Conservation (phyloP, 345 rosid genomes). For the Rhodomyrtus tomentosa region DNA sequence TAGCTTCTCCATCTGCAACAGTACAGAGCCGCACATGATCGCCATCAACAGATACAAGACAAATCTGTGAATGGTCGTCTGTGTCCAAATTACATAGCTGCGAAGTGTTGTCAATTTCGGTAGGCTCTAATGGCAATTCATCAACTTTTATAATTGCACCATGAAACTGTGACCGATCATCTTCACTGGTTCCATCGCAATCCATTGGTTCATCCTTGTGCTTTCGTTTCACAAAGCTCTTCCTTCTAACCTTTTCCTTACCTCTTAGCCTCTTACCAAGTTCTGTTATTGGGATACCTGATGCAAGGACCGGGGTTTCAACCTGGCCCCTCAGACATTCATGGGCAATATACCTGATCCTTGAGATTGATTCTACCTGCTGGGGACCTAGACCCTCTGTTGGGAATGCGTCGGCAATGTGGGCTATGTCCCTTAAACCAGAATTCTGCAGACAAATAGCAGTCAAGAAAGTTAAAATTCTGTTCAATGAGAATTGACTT, state of each 20-base stretch:
- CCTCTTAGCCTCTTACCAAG: conserved; percentile 67
- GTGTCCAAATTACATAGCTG: conserved; percentile 15
- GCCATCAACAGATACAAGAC: conserved; percentile 19
- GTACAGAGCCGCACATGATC: conserved; percentile 11
- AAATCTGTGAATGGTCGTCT: conserved; percentile 35
- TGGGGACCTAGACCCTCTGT: conserved; percentile 57
- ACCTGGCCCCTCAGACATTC: conserved; percentile 78
- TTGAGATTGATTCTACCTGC: conserved; percentile 52
- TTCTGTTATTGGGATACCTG: conserved; percentile 29
- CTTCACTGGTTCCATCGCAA: conserved; percentile 40
- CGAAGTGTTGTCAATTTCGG: conserved; percentile 18
- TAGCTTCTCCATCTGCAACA: conserved; percentile 5
- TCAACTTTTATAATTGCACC: conserved; percentile 43
- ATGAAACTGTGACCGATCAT: conserved; percentile 30
- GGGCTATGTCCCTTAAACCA: conserved; percentile 69
- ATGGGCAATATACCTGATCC: conserved; percentile 63
- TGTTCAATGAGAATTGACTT: background rate
- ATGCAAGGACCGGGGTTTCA: conserved; percentile 22
- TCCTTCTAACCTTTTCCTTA: conserved; percentile 77
- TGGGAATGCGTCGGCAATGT: conserved; percentile 64
- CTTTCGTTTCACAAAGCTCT: conserved; percentile 51
- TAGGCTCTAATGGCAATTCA: conserved; percentile 25
- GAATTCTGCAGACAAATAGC: conserved; percentile 35
- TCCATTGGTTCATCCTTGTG: conserved; percentile 52
- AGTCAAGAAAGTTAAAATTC: background rate